Evolutionary conservation across 148 eudicot species (phyloP), one percentile per base, ranked within the genome.

Genomic region (Tetragonia tetragonoides): DNA sequence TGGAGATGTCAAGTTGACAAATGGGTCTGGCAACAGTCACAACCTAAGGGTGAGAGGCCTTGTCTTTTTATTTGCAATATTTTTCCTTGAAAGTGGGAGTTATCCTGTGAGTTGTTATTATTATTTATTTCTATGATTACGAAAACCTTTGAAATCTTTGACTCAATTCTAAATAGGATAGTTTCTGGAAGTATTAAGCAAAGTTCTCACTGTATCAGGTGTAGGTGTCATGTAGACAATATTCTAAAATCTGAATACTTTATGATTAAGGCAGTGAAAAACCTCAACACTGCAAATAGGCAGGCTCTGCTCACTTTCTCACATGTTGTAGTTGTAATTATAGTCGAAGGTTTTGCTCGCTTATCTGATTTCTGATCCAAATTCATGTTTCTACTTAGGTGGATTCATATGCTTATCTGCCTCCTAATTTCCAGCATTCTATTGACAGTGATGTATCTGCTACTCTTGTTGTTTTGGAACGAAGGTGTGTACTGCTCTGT

Each of bases 401-500:
- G 86, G 99, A 95, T 81, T 89, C 99, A 34, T 95, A 87, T 87
- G 91, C 93, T 76, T 95, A 93, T 81, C 80, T 93, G 49, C 99
- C 99, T 79, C 95, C 97, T 51, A 88, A 88, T 75, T 79, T 77
- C 24, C 80, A 88, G 59, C 97, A 93, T 79, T 85, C 86, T 24
- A 42, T 95, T 65, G 68, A 71, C 61, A 86, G 92, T 74, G 87
- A 86, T 72, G 82, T 77, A 68, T 73, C 89, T 74, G 87, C 97
- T 71, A 91, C 97, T 60, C 89, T 93, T 40, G 87, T 95, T 76
- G 86, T 95, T 77, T 84, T 95, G 84, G 99, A 95, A 81, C 87
- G 93, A 87, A 93, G 99, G 97, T 95, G 67, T 77, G 76, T 76
- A 77, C 72, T 57, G 66, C 38, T 17, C 63, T 54, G 10, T 75